Percentiles rank a stretch among this genome's conserved stretches.
These are phyloP conservation scores for Acacia pycnantha DNA, from an alignment of 331 rosid genomes.

Conservation along the genomic window DNA sequence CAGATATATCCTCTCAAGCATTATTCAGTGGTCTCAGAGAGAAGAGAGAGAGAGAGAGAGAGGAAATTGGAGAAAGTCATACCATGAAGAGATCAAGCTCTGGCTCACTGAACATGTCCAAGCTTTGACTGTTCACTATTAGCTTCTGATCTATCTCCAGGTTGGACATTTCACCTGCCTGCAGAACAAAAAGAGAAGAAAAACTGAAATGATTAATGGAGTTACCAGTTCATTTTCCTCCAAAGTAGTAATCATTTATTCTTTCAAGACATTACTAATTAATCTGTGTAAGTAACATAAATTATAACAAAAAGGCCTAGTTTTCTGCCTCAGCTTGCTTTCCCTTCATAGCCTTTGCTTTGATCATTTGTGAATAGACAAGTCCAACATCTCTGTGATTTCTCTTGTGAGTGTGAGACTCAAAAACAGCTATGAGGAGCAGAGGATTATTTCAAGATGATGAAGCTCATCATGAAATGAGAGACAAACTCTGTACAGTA, in stretches of 20 bases:
- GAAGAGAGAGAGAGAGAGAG: background rate
- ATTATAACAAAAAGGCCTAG: background rate
- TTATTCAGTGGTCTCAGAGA: background rate
- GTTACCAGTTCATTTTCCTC: background rate
- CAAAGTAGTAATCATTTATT: background rate
- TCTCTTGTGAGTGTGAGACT: background rate
- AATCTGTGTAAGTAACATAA: background rate
- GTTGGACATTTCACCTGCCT: slow-evolving; percentile 58
- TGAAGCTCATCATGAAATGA: background rate
- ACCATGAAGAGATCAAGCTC: slow-evolving; percentile 95
- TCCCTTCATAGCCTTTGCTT: background rate
- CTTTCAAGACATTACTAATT: background rate
- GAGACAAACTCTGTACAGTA: background rate
- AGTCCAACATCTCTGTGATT: background rate
- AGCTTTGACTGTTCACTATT: slow-evolving; percentile 34
- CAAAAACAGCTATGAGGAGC: background rate
- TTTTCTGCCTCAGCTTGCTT: background rate
- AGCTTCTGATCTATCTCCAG: slow-evolving; percentile 42
- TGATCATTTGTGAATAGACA: background rate
- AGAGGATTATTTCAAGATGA: background rate
- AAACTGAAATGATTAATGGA: background rate
- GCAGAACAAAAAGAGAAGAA: slow-evolving; percentile 25
- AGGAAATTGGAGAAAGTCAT: background rate
- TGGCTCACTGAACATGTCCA: slow-evolving; percentile 44
- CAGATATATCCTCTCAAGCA: background rate